Evolutionary conservation across 306 rosid species (phyloP), one percentile per base, ranked within the genome.

Genomic region (Glycine soja): DNA sequence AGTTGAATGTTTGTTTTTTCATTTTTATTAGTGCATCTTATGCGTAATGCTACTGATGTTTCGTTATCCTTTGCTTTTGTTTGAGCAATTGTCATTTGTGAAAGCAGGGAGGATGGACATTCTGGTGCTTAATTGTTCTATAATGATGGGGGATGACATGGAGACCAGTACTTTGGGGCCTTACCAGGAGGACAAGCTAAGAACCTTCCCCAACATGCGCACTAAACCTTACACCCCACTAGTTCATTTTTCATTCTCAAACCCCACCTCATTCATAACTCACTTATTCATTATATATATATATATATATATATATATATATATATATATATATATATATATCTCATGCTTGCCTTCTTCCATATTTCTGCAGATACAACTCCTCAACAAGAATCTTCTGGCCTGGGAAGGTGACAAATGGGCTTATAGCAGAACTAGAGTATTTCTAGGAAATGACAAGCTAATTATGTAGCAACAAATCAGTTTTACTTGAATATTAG

Each of bases 171-270:
- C 58, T 73, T 70, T 94, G 76, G 93, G 92, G 82, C 69, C 91
- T 77, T 93, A 88, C 85, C 95, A 84, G 51, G 98, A 84, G 51
- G 98, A 93, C 69, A 88, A 89, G 87, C 96, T 83, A 2, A 91
- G 98, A 87, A 88, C 86, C 70, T 95, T 95, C 61, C 99, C 99
- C 18, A 93, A 85, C 80, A 95, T 95, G 99, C 97, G 98, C 18
- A 87, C 88, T 76, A 95, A 95, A 90, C 82, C 88, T 70, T 90
- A 93, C 82, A 93, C 83, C 75, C 98, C 99, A 14, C 88, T 91
- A 90, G 99, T 56, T 56, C 3, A 11, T 95, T 79, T 57, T 30
- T 8, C 9, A 3, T 7, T 7, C 54, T 3, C 6, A 38, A 38
- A 38, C 43, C 43, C 40, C 30, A 24, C 30, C 30, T 24, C 30